Evolutionary conservation across 306 rosid species (phyloP), one percentile per base, ranked within the genome.

Genomic region (Oxytropis ochrocephala): DNA sequence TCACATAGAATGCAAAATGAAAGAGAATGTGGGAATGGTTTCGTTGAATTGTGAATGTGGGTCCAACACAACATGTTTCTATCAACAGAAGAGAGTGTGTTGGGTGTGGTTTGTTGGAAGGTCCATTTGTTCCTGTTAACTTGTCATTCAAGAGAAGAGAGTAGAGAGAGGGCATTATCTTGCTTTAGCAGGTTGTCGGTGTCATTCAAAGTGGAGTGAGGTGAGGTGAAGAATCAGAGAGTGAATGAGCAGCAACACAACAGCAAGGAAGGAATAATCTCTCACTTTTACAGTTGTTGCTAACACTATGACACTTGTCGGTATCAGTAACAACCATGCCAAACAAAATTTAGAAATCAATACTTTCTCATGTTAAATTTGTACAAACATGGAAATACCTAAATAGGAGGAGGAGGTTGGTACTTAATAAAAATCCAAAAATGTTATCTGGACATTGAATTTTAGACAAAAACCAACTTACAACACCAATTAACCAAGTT

Each of bases 21-120:
- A 82, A 79, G 80, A 67, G 79, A 27, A 32, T 29, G 49, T 36
- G 68, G 11, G 33, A 63, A 63, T 49, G 74, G 53, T 65, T 81
- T 73, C 75, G 78, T 78, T 78, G 81, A 75, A 83, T 72, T 70
- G 18, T 36, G 76, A 56, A 80, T 8, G 93, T 67, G 90, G 98
- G 95, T 69, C 93, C 97, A 70, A 66, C 68, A 58, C 10, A 73
- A 76, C 76, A 72, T 62, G 77, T 8, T 53, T 65, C 10, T 60
- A 16, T 60, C 54, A 24, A 60, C 5, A 6, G 12, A 6, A 11
- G 65, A 60, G 66, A 69, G 43, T 7, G 72, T 13, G 21, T 52
- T 51, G 73, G 53, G 64, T 48, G 75, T 67, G 78, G 95, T 79
- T 85, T 79, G 19, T 79, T 85, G 82, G 19, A 78, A 72, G 60